Evolutionary conservation across 345 rosid genomes (phyloP), one percentile per base, ranked within the genome.

Genomic region (Eucalyptus sp.): DNA sequence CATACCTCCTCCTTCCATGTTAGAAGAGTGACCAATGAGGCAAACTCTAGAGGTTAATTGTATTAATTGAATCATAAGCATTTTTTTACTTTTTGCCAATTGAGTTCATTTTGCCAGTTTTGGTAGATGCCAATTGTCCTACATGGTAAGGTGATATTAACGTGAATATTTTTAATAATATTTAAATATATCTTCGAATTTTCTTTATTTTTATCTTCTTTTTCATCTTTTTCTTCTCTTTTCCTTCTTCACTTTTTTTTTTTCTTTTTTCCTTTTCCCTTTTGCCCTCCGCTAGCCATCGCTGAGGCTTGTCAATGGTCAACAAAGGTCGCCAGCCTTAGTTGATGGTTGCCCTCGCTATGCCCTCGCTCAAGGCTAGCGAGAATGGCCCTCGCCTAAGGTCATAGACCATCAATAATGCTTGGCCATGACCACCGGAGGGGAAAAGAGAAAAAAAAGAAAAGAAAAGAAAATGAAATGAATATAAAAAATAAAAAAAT

Each of bases 71-170:
- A 22, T 56, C 6, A 1, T 56, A 56, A 56, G 4, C 0, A 0
- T 24, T 56, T 24, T 56, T 56, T 56, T 24, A 9, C 1, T 10
- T 56, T 22, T 56, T 56, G 3, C 0, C 0, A 22, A 22, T 56
- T 1, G 12, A 56, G 0, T 56, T 0, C 0, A 56, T 56, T 13
- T 56, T 8, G 0, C 12, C 0, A 2, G 0, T 52, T 7, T 52
- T 52, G 10, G 12, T 1, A 0, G 1, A 10, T 0, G 1, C 0
- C 0, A 0, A 56, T 56, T 22, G 29, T 56, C 62, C 0, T 56
- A 56, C 0, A 0, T 56, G 6, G 0, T 4, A 56, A 4, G 6
- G 1, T 2, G 13, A 56, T 10, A 0, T 0, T 4, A 1, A 56
- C 0, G 2, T 56, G 6, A 22, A 56, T 22, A 10, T 56, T 56